phyloP scores from a whole-genome alignment of 345 rosid genomes.

The Gossypium raimondii region DNA sequence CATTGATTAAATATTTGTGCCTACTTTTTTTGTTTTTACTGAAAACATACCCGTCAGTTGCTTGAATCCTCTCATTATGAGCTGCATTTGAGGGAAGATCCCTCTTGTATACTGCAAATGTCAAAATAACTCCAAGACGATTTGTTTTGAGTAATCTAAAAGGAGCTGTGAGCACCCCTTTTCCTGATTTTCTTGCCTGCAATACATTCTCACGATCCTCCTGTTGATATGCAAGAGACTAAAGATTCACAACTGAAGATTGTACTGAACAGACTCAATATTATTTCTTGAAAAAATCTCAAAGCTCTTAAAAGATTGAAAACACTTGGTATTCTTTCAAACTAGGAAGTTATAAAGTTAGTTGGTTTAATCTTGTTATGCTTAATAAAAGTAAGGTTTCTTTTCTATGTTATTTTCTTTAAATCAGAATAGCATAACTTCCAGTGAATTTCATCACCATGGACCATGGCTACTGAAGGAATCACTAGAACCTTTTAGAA shows the following conservation, averaged over 20 bases:
- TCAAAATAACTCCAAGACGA: conserved; percentile 92
- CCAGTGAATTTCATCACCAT: background rate
- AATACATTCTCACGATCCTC: conserved; percentile 90
- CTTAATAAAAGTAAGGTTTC: conserved; percentile 2
- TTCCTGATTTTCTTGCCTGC: conserved; percentile 82
- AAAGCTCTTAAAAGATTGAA: background rate
- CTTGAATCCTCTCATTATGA: conserved; percentile 74
- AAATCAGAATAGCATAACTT: background rate
- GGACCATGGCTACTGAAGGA: background rate
- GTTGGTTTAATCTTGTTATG: background rate
- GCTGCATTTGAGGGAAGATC: conserved; percentile 84
- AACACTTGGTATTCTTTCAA: background rate
- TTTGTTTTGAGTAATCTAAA: conserved; percentile 81
- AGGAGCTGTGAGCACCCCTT: conserved; percentile 95
- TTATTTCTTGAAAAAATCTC: background rate
- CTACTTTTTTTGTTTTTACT: conserved; percentile 4
- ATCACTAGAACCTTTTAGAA: conserved; percentile 4
- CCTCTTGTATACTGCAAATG: conserved; percentile 82
- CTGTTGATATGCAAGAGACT: conserved; percentile 35
- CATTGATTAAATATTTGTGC: background rate
- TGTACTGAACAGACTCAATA: background rate
- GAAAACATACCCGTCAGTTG: conserved; percentile 74
- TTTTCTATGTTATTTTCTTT: background rate
- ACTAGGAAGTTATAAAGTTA: background rate
- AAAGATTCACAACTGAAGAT: conserved; percentile 14